phyloP scores from a whole-genome alignment of 371 early-diverging fungal genomes.

The Mortierella sp. region DNA sequence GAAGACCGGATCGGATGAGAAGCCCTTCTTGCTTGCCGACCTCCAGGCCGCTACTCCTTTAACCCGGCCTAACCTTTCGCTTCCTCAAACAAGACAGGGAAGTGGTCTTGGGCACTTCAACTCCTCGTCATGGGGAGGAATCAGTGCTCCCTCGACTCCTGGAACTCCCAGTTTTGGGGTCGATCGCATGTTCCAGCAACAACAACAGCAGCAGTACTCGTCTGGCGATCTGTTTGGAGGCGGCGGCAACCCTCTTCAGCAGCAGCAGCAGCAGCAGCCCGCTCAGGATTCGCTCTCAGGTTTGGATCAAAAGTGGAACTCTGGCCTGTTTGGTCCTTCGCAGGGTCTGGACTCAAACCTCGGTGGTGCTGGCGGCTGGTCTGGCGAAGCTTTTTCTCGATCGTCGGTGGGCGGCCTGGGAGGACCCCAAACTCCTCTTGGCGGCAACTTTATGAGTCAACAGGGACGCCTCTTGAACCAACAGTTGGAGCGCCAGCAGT shows the following conservation, averaged over 20 bases:
- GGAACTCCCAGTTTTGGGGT: slow-evolving; percentile 50
- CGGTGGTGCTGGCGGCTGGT: slow-evolving; percentile 24
- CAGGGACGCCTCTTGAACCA: slow-evolving; percentile 44
- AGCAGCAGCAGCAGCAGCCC: slow-evolving; percentile 31
- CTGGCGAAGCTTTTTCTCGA: slow-evolving; percentile 38
- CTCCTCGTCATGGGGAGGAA: slow-evolving; percentile 37
- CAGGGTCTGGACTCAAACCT: slow-evolving; percentile 18
- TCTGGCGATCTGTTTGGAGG: slow-evolving; percentile 44
- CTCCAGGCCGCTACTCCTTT: slow-evolving; percentile 12
- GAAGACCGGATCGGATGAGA: slow-evolving; percentile 72
- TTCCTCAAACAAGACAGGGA: slow-evolving; percentile 29
- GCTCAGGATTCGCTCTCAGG: slow-evolving; percentile 28
- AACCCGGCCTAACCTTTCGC: slow-evolving; percentile 23
- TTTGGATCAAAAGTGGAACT: slow-evolving; percentile 34
- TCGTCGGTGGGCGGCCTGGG: slow-evolving; percentile 23
- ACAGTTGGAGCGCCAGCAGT: slow-evolving; percentile 61
- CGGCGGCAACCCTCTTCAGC: slow-evolving; percentile 26
- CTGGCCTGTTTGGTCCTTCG: slow-evolving; percentile 28
- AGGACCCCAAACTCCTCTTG: slow-evolving; percentile 22
- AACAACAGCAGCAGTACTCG: slow-evolving; percentile 26
- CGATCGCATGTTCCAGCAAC: slow-evolving; percentile 37
- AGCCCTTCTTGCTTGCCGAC: slow-evolving; percentile 73
- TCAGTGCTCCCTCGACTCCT: slow-evolving; percentile 56
- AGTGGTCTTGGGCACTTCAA: slow-evolving; percentile 2
- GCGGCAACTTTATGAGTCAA: slow-evolving; percentile 20